These are phyloP conservation scores for Chloranthus sessilifolius DNA, from an alignment of 164 flowering plant species.

Conservation along the genomic window DNA sequence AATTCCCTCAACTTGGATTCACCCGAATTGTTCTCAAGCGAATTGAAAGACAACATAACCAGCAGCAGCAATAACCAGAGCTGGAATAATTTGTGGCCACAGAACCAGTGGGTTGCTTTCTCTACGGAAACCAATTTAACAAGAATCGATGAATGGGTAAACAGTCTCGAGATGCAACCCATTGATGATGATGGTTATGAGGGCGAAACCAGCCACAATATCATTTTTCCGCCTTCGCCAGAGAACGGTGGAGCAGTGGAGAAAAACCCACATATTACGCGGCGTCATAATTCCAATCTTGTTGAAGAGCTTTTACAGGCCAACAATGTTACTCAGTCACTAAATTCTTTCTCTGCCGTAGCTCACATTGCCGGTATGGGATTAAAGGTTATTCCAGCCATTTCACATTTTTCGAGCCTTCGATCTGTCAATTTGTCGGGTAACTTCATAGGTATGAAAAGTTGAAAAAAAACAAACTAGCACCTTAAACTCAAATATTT, in stretches of 20 bases:
- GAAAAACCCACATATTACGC: slow-evolving; percentile 19
- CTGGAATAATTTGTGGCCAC: slow-evolving; percentile 50
- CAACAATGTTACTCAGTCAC: slow-evolving; percentile 59
- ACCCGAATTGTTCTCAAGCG: slow-evolving; percentile 37
- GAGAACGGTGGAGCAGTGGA: slow-evolving; percentile 26
- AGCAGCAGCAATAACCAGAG: slow-evolving; percentile 23
- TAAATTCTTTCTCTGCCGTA: slow-evolving; percentile 70
- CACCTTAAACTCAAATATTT: neutral
- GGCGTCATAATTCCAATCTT: slow-evolving; percentile 19
- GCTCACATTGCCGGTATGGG: slow-evolving; percentile 78
- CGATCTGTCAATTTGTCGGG: slow-evolving; percentile 77
- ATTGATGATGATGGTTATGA: slow-evolving; percentile 9
- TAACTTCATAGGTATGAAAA: slow-evolving; percentile 64
- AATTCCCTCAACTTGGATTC: slow-evolving; percentile 28
- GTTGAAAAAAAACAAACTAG: no score
- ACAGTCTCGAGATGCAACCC: slow-evolving; percentile 37
- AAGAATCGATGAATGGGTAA: slow-evolving; percentile 83
- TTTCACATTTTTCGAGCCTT: slow-evolving; percentile 57
- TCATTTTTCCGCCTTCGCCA: slow-evolving; percentile 52
- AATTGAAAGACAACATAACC: slow-evolving; percentile 19
- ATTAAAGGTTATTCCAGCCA: slow-evolving; percentile 57
- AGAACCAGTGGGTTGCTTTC: slow-evolving; percentile 91
- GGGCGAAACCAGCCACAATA: slow-evolving; percentile 22
- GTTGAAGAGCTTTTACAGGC: slow-evolving; percentile 65
- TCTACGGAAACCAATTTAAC: slow-evolving; percentile 43